Percentiles rank a stretch among this genome's conserved stretches.
phyloP scores from a whole-genome alignment of 345 rosid species.

The Aquilaria yunnanensis region DNA sequence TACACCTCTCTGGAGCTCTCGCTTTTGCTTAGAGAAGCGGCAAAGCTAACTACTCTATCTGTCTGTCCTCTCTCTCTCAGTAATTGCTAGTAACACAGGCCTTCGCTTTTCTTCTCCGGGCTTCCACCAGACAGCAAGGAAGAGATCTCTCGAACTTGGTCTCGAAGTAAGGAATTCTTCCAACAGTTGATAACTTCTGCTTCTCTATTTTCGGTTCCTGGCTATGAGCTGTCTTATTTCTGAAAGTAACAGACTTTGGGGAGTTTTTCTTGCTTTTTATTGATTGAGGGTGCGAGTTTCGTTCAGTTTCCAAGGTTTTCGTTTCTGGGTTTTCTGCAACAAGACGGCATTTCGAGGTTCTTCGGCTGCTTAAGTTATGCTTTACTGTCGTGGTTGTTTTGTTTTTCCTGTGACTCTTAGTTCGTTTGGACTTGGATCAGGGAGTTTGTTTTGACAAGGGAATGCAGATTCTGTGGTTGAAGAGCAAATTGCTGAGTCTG shows the following conservation, averaged over 20 bases:
- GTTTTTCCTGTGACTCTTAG: neutral
- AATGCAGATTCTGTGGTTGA: neutral
- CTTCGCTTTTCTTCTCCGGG: slow-evolving; percentile 8
- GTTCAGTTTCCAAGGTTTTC: neutral
- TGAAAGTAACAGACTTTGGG: neutral
- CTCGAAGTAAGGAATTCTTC: slow-evolving; percentile 46
- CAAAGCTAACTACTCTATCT: slow-evolving; percentile 29
- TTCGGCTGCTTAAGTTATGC: slow-evolving; percentile 11
- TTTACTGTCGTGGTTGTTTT: neutral
- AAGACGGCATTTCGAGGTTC: slow-evolving; percentile 12
- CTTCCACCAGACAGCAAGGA: slow-evolving; percentile 28
- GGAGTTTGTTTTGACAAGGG: slow-evolving; percentile 9
- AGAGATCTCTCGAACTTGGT: slow-evolving; percentile 41
- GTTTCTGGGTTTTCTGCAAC: slow-evolving; percentile 9
- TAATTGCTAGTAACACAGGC: slow-evolving; percentile 1
- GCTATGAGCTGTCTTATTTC: slow-evolving; percentile 3
- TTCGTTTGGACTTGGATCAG: neutral
- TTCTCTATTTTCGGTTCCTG: neutral
- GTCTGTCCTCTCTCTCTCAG: neutral
- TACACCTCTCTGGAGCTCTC: neutral
- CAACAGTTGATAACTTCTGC: neutral
- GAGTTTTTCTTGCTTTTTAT: slow-evolving; percentile 3
- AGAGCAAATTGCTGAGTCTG: neutral
- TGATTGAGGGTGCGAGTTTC: slow-evolving; percentile 3
- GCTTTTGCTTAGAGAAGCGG: slow-evolving; percentile 40